Evolutionary conservation across 768 basidiomycete species (phyloP).

Genomic region (Lactarius vividus): DNA sequence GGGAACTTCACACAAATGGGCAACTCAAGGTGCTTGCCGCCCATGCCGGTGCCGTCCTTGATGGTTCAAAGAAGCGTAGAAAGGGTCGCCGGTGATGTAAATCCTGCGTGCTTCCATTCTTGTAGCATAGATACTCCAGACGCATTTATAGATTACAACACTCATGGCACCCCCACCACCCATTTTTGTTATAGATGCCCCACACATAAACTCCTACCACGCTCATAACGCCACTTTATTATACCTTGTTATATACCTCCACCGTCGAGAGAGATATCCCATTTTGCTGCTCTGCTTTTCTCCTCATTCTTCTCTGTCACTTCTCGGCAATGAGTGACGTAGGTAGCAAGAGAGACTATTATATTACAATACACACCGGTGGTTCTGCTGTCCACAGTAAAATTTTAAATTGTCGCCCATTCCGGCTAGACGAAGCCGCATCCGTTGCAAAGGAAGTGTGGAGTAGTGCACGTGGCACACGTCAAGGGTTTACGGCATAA

Average conservation of each 20-base stretch:
- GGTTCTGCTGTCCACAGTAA: neutral
- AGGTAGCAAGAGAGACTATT: neutral
- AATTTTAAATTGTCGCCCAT: no score
- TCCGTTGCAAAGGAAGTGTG: neutral
- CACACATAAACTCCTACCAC: neutral
- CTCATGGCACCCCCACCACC: neutral
- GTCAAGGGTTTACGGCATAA: neutral
- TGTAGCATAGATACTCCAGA: conserved; percentile 15
- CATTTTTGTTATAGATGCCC: neutral
- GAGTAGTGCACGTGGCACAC: neutral
- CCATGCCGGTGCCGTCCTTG: conserved; percentile 56
- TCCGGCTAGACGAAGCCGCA: neutral
- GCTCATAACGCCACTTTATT: conserved; percentile 1
- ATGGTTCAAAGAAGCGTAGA: conserved; percentile 46
- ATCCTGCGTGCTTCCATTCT: neutral
- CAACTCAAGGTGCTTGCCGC: conserved; percentile 49
- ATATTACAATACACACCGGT: neutral
- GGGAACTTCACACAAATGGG: conserved; percentile 47
- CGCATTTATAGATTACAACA: conserved; percentile 7
- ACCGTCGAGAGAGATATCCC: neutral
- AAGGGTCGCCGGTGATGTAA: conserved; percentile 33
- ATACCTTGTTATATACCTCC: neutral
- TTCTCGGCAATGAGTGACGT: neutral
- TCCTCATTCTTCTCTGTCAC: neutral
- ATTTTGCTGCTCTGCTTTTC: neutral